Percentiles rank a stretch among this genome's conserved stretches.
phyloP scores from a whole-genome alignment of 768 basidiomycete species.

The Lyophyllum atratum region DNA sequence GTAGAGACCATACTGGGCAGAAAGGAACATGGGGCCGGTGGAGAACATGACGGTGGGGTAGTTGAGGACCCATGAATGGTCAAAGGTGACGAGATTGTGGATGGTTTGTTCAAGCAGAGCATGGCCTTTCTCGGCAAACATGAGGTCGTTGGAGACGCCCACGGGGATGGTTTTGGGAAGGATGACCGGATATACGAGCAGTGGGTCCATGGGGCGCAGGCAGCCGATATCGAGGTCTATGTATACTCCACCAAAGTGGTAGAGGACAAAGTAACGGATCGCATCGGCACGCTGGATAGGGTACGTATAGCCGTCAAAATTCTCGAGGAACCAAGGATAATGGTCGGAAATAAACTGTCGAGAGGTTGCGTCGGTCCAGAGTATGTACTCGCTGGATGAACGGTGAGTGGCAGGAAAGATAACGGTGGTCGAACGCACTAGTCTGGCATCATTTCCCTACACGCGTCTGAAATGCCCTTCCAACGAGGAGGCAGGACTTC shows the following conservation, averaged over 20 bases:
- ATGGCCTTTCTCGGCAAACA: slow-evolving; percentile 83
- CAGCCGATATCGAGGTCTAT: slow-evolving; percentile 98
- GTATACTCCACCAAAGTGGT: slow-evolving; percentile 95
- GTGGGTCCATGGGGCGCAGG: slow-evolving; percentile 79
- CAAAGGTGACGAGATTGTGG: slow-evolving; percentile 87
- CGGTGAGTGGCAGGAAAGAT: slow-evolving; percentile 13
- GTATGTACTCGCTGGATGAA: slow-evolving; percentile 79
- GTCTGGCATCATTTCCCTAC: slow-evolving; percentile 91
- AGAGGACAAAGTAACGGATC: slow-evolving; percentile 97
- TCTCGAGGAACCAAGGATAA: slow-evolving; percentile 93
- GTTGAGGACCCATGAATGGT: slow-evolving; percentile 93
- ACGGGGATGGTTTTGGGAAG: slow-evolving; percentile 96
- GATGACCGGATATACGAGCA: slow-evolving; percentile 84
- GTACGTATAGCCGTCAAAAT: slow-evolving; percentile 90
- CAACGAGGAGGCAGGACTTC: slow-evolving; percentile 82
- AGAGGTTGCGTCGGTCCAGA: slow-evolving; percentile 94
- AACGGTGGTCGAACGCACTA: slow-evolving; percentile 64
- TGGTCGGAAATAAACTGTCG: slow-evolving; percentile 86
- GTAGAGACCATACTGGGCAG: slow-evolving; percentile 90
- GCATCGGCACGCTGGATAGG: slow-evolving; percentile 94
- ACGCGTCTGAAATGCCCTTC: slow-evolving; percentile 78
- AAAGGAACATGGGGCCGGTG: slow-evolving; percentile 99
- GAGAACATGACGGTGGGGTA: slow-evolving; percentile 99
- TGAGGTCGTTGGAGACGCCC: slow-evolving; percentile 96
- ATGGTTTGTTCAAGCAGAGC: slow-evolving; percentile 93